Base-by-base conservation (phyloP, 2,329 filamentous ascomycete species). In the Cladorrhinum sp. region DNA sequence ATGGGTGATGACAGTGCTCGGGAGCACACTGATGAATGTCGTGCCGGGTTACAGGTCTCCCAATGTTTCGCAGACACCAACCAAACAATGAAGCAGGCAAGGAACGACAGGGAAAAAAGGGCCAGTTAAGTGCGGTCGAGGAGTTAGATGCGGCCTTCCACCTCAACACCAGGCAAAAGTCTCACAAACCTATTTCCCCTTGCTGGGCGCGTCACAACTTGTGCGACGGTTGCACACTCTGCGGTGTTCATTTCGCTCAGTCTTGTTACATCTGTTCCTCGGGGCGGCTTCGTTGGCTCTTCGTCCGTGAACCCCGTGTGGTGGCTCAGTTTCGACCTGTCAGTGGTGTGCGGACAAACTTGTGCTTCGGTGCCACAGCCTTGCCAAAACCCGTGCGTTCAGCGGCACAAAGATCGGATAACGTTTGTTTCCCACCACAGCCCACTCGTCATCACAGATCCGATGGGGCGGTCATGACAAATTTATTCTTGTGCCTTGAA, bases 261-360 rank as follows among this genome's bases (percentile, higher is more conserved):
- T 51, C 49, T 18, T 51, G 49, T 51, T n/a, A 14, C 49, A 51
- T 51, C 49, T 51, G 18, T 51, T 21, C 49, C 24, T 51, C 49
- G 49, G 46, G 49, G 21, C 49, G 49, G 49, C 24, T 51, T 51
- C 20, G 49, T 51, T 51, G 49, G 49, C 49, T 51, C 21, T 5
- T 51, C 23, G 14, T 51, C 49, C 49, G 21, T 51, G 49, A 16
- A 16, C 49, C 24, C 24, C 16, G 49, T 26, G 49, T 51, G 20
- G 49, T 51, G 49, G 49, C 49, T 26, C 49, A 21, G 21, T 51
- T 28, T 51, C 49, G 18, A 51, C 49, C 49, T 51, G 49, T 51
- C 49, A 51, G 49, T 51, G 7, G 49, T 51, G 49, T 28, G 20
- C 49, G 20, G 18, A 6, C 12, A 20, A 26, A 26, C 49, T 16